Base-by-base conservation (phyloP, 2,329 filamentous ascomycete genomes). In the Hypomyces perniciosus region DNA sequence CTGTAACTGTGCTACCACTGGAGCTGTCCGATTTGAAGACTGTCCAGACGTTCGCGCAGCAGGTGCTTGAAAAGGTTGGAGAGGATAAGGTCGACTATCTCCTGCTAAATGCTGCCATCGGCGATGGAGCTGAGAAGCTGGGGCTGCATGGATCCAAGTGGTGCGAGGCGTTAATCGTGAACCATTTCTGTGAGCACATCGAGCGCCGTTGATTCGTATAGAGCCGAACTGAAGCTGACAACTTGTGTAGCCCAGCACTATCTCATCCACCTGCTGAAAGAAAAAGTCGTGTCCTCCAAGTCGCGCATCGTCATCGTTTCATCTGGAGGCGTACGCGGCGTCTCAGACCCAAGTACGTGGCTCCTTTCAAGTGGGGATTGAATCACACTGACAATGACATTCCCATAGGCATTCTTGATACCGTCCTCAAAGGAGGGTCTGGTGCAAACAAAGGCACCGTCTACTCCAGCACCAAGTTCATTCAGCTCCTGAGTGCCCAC, bases 241-340 rank as follows among this genome's bases (percentile, higher is more conserved):
- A 10, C 3, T 8, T 8, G 13, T 10, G 31, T 46, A 79, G 76
- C 77, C 4, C 77, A 80, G 50, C 76, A 79, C 57, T 80, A 80
- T 50, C 68, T 80, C 1, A 61, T 70, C 0, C 76, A 79, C 54
- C 63, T 78, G 3, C 60, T 80, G 29, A 67, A 68, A 3, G 69
- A 76, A 20, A 78, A 76, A 57, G 56, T 80, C 12, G 68, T 72
- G 4, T 63, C 66, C 4, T 77, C 74, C 30, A 67, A 66, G 45
- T 68, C 74, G 1, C 71, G 77, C 37, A 65, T 79, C 39, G 70
- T 79, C 3, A 61, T 79, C 6, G 74, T 79, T 0, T 80, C 77
- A 0, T 78, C 76, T 0, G 77, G 76, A 2, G 75, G 69, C 0
- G 57, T 78, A 7, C 68, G 72, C 8, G 58, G 53, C 1, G 70